Base-by-base conservation (phyloP, 176 grass and related monocot genomes). In the Ananas comosus region DNA sequence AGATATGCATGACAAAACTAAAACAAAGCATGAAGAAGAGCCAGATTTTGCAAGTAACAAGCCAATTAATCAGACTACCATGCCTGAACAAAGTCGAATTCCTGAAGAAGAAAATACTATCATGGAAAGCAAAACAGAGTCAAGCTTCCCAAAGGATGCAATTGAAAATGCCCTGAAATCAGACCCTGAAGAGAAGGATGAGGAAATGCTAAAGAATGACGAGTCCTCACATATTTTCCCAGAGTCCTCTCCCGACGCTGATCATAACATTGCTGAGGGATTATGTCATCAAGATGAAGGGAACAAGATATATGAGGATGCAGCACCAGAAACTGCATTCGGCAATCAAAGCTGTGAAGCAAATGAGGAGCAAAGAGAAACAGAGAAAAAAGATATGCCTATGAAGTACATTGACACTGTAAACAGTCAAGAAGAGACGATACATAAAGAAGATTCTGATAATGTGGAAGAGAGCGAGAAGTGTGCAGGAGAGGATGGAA, bases 21-120 rank as follows among this genome's bases (percentile, higher is more conserved):
- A 23, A 14, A 53, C 21, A 23, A 71, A 71, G 3, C 11, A 71
- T 71, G 68, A 71, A 53, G 68, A 71, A 51, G 51, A 22, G 12
- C 48, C 68, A 21, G 23, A 48, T 18, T 61, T 18, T 61, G 56
- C 21, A 19, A 18, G 56, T 61, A 19, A 16, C 16, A 19, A 21
- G 5, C n/a, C 23, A 27, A 42, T 69, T 48, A 27, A 27, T 48
- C n/a, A 69, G 33, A 50, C 7, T 19, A 69, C 13, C 42, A 69
- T 28, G 12, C 23, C 28, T 12, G 17, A 17, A 48, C 22, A 17
- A 50, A 69, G 33, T 69, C 14, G 2, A 69, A 29, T 12, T 27
- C 64, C 13, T 67, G 74, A 54, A 23, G 23, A 67, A 3, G 56
- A 18, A 61, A 61, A 61, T 16, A 61, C 16, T 61, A 19, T 61